Evolutionary conservation across 805 yeast genomes (phyloP), one percentile per base, ranked within the genome.

Genomic region (Ogataea chonburiensis): DNA sequence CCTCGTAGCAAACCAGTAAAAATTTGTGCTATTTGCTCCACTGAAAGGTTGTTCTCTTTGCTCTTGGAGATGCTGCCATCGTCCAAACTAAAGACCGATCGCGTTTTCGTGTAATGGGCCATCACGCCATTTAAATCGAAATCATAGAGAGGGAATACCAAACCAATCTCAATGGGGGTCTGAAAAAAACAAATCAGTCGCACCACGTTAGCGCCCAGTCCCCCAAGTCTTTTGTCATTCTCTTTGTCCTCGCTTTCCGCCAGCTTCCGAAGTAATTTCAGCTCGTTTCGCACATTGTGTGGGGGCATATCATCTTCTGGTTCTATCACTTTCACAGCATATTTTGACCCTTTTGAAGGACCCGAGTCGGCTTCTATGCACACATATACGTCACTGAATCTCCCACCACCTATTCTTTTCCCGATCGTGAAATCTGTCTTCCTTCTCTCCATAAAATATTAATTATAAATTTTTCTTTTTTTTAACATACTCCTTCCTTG

Each of bases 261-360:
- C 25, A 58, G 23, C 22, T 42, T 35, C 17, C 46, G 26, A 24
- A 78, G 50, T 3, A 75, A 49, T 17, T 53, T 55, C 22, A 72
- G 45, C 49, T 77, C 84, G 28, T 61, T 64, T 15, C 61, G 37
- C n/a, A 73, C 64, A 40, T 62, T 61, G 46, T 77, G 84, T 2
- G 84, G 84, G 3, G 77, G 71, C 13, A 58, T 54, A 37, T 73
- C 76, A 25, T 69, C 75, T 28, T 70, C 77, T 4, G 71, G 70
- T 12, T 69, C 68, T 1, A 71, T 64, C 13, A 68, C 52, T 48
- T 77, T 77, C 27, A 77, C 43, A 0, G 78, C 81, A 7, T 61
- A 20, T 14, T 23, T 19, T n/a, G 10, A 4, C 67, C 2, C 37
- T 26, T 7, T 16, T 11, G 11, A 39, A 42, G 5, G 24, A 8